Evolutionary conservation across 192 early-diverging fungal genomes (phyloP).

Genomic region (Coemansia sp.): DNA sequence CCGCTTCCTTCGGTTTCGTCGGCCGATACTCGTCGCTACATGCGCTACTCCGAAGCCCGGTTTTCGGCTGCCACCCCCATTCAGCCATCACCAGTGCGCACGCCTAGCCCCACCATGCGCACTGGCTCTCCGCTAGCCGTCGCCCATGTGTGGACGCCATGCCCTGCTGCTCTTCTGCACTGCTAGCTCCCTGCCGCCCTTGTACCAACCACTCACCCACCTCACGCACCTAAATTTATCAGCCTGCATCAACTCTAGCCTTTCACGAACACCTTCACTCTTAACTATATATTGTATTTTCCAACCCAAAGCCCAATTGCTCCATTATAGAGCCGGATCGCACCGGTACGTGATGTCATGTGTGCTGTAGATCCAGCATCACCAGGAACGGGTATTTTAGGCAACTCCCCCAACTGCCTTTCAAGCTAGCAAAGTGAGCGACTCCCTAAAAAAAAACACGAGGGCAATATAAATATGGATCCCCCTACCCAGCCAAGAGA

Average conservation of each 20-base stretch:
- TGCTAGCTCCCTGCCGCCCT: conserved; percentile 15
- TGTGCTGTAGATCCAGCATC: background rate
- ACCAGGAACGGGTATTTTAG: background rate
- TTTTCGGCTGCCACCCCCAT: conserved; percentile 17
- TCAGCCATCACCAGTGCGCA: conserved; percentile 14
- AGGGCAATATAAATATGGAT: too few relatives aligned
- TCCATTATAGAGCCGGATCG: too few relatives aligned
- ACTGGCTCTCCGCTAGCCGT: conserved; percentile 29
- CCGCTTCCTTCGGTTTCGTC: conserved; percentile 1
- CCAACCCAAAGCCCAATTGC: background rate
- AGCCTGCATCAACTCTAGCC: background rate
- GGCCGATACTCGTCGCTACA: conserved; percentile 39
- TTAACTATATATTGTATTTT: background rate
- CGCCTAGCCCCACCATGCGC: conserved; percentile 32
- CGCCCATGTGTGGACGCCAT: conserved; percentile 21
- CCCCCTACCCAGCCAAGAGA: too few relatives aligned
- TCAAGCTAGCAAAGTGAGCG: too few relatives aligned
- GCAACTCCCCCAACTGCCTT: too few relatives aligned
- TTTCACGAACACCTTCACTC: too few relatives aligned
- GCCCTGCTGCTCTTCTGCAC: conserved; percentile 27
- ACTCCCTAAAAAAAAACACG: too few relatives aligned
- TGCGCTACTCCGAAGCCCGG: conserved; percentile 45
- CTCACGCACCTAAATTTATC: background rate
- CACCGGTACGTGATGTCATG: background rate
- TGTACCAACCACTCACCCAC: background rate